phyloP scores from a whole-genome alignment of 176 grass and related monocot genomes.

The Musa troglodytarum region DNA sequence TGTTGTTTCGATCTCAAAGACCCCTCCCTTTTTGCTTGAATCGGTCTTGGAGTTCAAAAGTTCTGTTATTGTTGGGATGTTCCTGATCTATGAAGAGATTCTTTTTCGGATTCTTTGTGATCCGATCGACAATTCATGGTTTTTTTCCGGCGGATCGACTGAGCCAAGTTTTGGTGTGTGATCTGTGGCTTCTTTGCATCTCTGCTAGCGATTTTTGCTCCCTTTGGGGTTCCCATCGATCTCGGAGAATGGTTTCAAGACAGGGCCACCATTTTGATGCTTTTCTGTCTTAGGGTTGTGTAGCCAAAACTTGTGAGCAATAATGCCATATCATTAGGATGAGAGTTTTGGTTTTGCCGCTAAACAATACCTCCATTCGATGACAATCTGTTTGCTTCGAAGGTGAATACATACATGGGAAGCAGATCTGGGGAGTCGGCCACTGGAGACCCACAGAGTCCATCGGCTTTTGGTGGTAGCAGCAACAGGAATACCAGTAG shows the following conservation, averaged over 20 bases:
- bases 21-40: neutral
- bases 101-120: too few relatives aligned
- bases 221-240: too few relatives aligned
- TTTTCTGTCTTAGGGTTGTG: neutral
- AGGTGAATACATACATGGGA: neutral
- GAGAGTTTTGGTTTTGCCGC: neutral
- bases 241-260: too few relatives aligned
- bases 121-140: too few relatives aligned
- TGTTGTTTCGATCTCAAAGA: neutral
- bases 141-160: too few relatives aligned
- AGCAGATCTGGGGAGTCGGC: constrained; percentile 1
- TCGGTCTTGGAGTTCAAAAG: neutral
- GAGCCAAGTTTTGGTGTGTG: neutral
- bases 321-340: neutral
- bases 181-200: too few relatives aligned
- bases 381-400: too few relatives aligned
- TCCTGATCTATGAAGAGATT: too few relatives aligned
- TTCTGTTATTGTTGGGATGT: too few relatives aligned
- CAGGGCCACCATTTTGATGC: too few relatives aligned
- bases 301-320: neutral
- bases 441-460: neutral
- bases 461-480: neutral
- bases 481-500: neutral
- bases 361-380: neutral
- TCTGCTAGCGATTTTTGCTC: too few relatives aligned